phyloP scores from a whole-genome alignment of 177 flowering plant genomes.

The Vitis hybrid region DNA sequence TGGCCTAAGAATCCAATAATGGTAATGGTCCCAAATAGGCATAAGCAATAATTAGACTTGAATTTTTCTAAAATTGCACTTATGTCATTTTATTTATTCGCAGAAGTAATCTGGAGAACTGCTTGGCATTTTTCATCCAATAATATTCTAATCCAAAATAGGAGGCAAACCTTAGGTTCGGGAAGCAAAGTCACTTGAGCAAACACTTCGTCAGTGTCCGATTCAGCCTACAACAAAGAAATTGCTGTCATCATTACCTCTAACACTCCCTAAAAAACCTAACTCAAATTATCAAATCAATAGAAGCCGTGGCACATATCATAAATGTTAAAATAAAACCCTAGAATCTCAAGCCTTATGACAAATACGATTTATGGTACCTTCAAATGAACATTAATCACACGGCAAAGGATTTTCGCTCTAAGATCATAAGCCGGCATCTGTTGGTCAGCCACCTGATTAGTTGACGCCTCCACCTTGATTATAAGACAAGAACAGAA shows the following conservation, averaged over 20 bases:
- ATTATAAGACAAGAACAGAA: constrained; percentile 6
- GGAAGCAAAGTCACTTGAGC: constrained; percentile 90
- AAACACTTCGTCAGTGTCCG: constrained; percentile 92
- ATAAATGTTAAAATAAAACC: constrained; percentile 2
- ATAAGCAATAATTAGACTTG: no score
- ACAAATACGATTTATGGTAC: constrained; percentile 25
- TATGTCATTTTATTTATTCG: no score
- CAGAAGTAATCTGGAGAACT: no score
- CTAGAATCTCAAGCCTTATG: background rate
- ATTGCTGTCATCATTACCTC: no score
- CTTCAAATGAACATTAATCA: constrained; percentile 75
- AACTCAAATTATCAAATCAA: no score
- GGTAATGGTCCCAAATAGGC: no score
- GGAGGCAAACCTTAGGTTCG: constrained; percentile 42
- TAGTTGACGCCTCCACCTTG: constrained; percentile 92
- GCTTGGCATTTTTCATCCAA: no score
- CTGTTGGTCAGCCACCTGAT: constrained; percentile 80
- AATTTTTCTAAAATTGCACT: no score
- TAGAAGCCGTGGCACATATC: no score
- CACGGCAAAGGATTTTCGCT: constrained; percentile 85
- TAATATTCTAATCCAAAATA: background rate
- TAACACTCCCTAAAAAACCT: no score
- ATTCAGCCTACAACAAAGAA: constrained; percentile 62
- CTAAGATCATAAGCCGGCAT: constrained; percentile 81
- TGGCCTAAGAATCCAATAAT: no score